Base-by-base conservation (phyloP, 2,329 filamentous ascomycete genomes). In the Stachybotrys echinatus region DNA sequence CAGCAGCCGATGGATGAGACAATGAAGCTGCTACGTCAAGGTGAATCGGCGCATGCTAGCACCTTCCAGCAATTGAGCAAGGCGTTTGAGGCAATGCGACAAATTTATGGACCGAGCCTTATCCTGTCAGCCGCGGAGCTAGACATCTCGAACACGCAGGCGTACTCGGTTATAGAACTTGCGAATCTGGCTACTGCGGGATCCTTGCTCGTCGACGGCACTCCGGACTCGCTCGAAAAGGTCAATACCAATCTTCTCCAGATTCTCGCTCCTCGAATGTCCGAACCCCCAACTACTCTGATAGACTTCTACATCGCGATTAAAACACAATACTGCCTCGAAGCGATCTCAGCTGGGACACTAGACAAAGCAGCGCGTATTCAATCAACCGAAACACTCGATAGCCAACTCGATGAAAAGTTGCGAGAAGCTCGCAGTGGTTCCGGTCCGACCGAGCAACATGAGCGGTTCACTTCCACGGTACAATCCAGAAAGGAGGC, bases 341-440 rank as follows among this genome's bases (percentile, higher is more conserved):
- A 76, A 43, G 72, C 74, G 12, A 68, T 86, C 19, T 70, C 76
- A 40, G 69, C 68, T 6, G 65, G 77, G 45, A 69, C 74, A 1
- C 79, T 76, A 49, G 76, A 74, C 17, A 66, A 81, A 47, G 59
- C 61, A 17, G 68, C 73, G 14, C 79, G 81, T 14, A 77, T 81
- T 17, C 68, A 76, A 18, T 62, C 85, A 17, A 74, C 76, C 12
- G 76, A 82, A 48, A 73, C 81, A 3, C 74, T 89, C 34, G 72
- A 77, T 6, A 69, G 75, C 8, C 72, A 85, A 5, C 65, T 88
- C 3, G 74, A 85, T 22, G 71, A 73, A 12, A 67, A 69, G 42
- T 57, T 79, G 44, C 70, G 62, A 12, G 58, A 59, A 19, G 58
- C 67, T 31, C 65, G 66, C 45, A 61, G 61, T 3, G 61, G 60